Evolutionary conservation across 768 basidiomycete genomes (phyloP).

Genomic region (Psilocybe cubensis): DNA sequence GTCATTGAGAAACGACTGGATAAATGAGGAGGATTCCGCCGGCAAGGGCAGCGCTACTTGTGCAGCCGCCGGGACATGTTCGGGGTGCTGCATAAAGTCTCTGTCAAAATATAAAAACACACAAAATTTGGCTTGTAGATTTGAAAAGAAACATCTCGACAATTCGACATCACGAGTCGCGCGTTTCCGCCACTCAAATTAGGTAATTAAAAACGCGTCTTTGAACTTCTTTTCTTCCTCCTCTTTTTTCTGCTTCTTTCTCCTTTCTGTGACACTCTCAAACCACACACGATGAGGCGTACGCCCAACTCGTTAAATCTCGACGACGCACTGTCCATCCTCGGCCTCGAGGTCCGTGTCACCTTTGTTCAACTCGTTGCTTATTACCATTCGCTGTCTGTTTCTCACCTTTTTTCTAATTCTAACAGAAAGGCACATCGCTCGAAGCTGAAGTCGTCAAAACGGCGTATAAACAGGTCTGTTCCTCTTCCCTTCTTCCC

Average conservation of each 20-base stretch:
- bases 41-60: no score
- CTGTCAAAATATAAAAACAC: no score
- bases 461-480: conserved; percentile 69
- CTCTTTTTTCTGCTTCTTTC: conserved; percentile 7
- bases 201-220: conserved; percentile 27
- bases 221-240: background rate
- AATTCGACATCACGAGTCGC: conserved; percentile 5
- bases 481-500: conserved; percentile 19
- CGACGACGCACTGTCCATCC: conserved; percentile 38
- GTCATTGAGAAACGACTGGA: conserved; percentile 53
- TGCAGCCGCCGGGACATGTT: no score
- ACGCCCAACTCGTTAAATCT: conserved; percentile 12
- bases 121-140: background rate
- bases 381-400: background rate
- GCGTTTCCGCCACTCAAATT: no score
- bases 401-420: conserved; percentile 8
- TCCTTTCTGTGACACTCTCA: conserved; percentile 10
- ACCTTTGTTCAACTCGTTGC: conserved; percentile 6
- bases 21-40: no score
- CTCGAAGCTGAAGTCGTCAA: conserved; percentile 59
- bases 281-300: conserved; percentile 1
- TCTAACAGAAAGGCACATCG: conserved; percentile 51
- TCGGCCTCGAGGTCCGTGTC: conserved; percentile 60
- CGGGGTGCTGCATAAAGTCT: no score
- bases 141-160: background rate